Conservation (phyloP, 352 stramenopile species). For the Globisporangium nagaii region DNA sequence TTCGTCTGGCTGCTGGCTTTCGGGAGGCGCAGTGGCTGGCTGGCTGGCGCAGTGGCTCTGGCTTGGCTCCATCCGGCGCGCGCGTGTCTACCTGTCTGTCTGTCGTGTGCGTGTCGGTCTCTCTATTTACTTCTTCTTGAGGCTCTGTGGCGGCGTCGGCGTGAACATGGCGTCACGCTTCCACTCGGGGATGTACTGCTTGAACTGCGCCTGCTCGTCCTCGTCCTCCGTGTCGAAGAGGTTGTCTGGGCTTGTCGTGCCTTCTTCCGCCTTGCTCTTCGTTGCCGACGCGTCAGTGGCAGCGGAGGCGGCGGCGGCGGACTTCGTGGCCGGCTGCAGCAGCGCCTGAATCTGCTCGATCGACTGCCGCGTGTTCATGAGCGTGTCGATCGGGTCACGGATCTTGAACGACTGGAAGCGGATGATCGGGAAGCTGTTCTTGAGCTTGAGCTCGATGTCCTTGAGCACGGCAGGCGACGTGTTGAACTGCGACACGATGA, state of each 20-base stretch:
- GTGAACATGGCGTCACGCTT: constrained; percentile 75
- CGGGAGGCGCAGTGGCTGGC: neutral
- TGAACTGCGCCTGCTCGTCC: constrained; percentile 59
- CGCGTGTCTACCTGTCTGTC: neutral
- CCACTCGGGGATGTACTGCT: constrained; percentile 80
- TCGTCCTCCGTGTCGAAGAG: constrained; percentile 59
- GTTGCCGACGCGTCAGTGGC: constrained; percentile 31
- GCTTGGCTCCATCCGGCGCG: neutral
- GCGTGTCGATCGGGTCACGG: constrained; percentile 68
- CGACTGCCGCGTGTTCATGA: constrained; percentile 80
- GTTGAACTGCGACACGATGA: constrained; percentile 85
- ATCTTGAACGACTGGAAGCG: constrained; percentile 87
- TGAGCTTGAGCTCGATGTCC: constrained; percentile 77
- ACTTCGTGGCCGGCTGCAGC: constrained; percentile 36
- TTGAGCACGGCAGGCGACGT: constrained; percentile 60
- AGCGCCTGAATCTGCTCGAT: constrained; percentile 50
- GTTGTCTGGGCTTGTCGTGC: constrained; percentile 35
- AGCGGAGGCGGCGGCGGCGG: constrained; percentile 17
- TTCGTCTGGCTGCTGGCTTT: neutral
- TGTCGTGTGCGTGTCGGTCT: neutral
- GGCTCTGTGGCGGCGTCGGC: constrained; percentile 54
- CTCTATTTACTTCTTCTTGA: constrained; percentile 40
- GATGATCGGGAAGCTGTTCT: constrained; percentile 82
- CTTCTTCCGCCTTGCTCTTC: constrained; percentile 27
- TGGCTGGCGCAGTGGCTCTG: neutral